phyloP scores from a whole-genome alignment of 257 asterid species.

The Anisodus acutangulus region DNA sequence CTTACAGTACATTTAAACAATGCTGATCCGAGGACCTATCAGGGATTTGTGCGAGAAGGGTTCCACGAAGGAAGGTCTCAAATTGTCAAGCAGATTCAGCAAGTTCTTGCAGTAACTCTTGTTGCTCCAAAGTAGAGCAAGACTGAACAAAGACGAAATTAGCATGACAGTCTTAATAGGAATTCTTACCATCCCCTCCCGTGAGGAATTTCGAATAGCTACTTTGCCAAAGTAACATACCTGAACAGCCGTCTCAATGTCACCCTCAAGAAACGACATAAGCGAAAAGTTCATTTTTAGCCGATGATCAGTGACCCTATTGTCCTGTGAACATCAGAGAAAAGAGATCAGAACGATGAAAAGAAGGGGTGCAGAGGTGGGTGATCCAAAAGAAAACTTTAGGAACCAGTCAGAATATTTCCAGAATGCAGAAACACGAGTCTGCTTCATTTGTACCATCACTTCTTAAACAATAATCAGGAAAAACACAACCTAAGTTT shows the following conservation, averaged over 20 bases:
- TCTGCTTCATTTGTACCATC: constrained; percentile 3
- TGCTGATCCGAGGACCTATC: background rate
- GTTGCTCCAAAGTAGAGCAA: constrained; percentile 83
- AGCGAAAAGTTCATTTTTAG: constrained; percentile 91
- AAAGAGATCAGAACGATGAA: background rate
- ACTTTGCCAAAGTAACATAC: constrained; percentile 41
- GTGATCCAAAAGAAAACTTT: constrained; percentile 2
- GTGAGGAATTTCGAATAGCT: background rate
- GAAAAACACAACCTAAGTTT: background rate
- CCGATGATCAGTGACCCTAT: constrained; percentile 95
- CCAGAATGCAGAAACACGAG: background rate
- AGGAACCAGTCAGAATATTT: constrained; percentile 6
- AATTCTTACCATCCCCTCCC: background rate
- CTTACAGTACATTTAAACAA: background rate
- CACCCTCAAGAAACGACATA: constrained; percentile 83
- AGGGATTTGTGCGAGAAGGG: background rate
- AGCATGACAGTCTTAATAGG: constrained; percentile 5
- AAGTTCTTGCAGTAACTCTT: constrained; percentile 88
- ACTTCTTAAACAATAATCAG: background rate
- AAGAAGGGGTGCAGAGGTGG: background rate
- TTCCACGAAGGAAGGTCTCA: constrained; percentile 9
- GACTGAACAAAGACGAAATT: constrained; percentile 59
- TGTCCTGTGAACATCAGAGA: constrained; percentile 60
- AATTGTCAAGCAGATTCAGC: constrained; percentile 56
- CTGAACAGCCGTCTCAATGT: constrained; percentile 95